Conservation (phyloP, 1,284 basidiomycete species). For the Cystobasidium sp. region DNA sequence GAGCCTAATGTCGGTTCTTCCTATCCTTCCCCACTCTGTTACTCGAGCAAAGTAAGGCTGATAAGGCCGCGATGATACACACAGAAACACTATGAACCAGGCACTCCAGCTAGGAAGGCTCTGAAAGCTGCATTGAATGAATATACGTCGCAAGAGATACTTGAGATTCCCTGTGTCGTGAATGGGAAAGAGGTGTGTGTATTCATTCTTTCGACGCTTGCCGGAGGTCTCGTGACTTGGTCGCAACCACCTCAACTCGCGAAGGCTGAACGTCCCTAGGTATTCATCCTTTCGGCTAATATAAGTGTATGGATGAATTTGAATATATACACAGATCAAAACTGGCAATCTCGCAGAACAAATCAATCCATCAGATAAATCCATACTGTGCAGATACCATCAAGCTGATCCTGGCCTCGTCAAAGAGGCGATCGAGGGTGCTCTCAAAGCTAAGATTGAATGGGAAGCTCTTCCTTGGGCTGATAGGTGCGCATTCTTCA, state of each 20-base stretch:
- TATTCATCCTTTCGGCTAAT: no score
- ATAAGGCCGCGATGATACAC: background rate
- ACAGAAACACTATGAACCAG: constrained; percentile 71
- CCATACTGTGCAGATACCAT: constrained; percentile 81
- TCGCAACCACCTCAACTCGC: background rate
- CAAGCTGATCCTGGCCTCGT: constrained; percentile 81
- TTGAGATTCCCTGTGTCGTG: constrained; percentile 89
- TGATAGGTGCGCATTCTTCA: constrained; percentile 61
- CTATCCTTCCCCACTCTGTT: background rate
- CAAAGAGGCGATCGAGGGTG: constrained; percentile 80
- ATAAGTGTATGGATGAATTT: no score
- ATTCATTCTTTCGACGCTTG: background rate
- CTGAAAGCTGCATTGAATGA: constrained; percentile 72
- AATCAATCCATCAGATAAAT: constrained; percentile 62
- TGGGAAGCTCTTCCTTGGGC: constrained; percentile 97
- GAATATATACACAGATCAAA: constrained; percentile 67
- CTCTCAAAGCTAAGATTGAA: constrained; percentile 78
- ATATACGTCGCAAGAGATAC: constrained; percentile 65
- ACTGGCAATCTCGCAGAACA: constrained; percentile 70
- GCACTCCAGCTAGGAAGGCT: constrained; percentile 75
- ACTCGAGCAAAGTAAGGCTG: background rate
- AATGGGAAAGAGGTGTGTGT: constrained; percentile 80
- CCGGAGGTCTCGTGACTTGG: background rate
- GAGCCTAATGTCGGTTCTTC: constrained; percentile 77
- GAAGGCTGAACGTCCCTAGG: no score